phyloP scores from a whole-genome alignment of 2,329 filamentous ascomycete species.

The Bipolaris oryzae region DNA sequence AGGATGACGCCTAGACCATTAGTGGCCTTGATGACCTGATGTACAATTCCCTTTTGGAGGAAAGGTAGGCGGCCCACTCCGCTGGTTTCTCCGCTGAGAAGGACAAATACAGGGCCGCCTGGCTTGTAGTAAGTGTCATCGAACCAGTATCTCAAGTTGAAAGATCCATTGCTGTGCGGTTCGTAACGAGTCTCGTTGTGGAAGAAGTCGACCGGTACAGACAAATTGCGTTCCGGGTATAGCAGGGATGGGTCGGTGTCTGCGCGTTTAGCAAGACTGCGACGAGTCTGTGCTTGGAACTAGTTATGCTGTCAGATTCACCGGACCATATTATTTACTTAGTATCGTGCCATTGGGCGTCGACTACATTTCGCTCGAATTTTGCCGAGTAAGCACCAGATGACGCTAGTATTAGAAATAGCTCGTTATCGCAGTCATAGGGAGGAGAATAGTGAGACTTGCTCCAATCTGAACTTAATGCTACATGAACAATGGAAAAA shows the following conservation, averaged over 20 bases:
- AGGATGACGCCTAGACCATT: conserved; percentile 79
- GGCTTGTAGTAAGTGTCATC: conserved; percentile 75
- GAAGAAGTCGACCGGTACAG: conserved; percentile 77
- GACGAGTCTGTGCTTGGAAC: conserved; percentile 25
- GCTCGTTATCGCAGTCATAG: too few relatives aligned
- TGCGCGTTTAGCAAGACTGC: conserved; percentile 34
- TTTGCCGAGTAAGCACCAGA: background rate
- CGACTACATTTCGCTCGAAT: background rate
- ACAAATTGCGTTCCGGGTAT: conserved; percentile 60
- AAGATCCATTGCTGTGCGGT: conserved; percentile 72
- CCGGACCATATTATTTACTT: background rate
- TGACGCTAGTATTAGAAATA: too few relatives aligned
- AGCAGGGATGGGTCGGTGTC: conserved; percentile 44
- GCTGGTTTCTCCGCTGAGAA: conserved; percentile 73
- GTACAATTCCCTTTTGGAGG: conserved; percentile 77
- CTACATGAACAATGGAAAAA: background rate
- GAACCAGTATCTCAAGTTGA: conserved; percentile 81
- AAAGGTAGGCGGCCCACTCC: conserved; percentile 69
- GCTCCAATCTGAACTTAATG: background rate
- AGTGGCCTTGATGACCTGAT: conserved; percentile 68
- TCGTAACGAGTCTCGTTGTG: conserved; percentile 79
- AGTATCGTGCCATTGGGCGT: background rate
- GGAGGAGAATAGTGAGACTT: background rate
- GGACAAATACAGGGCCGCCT: conserved; percentile 81
- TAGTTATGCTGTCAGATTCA: conserved; percentile 12